Base-by-base conservation (phyloP, 768 basidiomycete genomes). In the Kwoniella sp. region DNA sequence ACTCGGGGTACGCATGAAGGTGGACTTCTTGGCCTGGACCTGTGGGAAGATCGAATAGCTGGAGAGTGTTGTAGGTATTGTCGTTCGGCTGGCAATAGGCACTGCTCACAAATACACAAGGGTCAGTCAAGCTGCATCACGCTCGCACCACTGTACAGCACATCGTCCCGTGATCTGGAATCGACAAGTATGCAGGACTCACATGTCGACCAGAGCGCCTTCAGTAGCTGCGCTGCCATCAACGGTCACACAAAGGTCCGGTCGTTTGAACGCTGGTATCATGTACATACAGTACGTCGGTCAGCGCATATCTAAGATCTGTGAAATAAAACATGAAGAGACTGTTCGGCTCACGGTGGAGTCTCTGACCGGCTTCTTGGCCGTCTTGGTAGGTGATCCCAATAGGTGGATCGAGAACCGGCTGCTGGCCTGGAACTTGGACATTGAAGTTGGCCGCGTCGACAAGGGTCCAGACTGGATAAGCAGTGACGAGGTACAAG, bases 201-300 rank as follows among this genome's bases (percentile, higher is more conserved):
- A 67, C 59, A 67, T 61, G 22, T 55, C 59, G 8, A 61, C 60
- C 20, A 57, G 26, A 28, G 29, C 50, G 9, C 56, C 65, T 17
- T 60, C 45, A 25, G 65, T 58, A 22, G 65, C 65, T 25, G 53
- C 50, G 26, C 65, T 58, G 13, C 58, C 59, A 5, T 61, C 30
- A 28, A 61, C 59, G 7, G 55, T 61, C 15, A 67, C 59, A 20
- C 59, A 61, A 13, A 67, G 55, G 55, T 61, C 59, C 1, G 41
- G 41, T 55, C 59, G 37, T 28, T 59, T 41, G 38, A 50, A 67
- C 2, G 58, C 58, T 60, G 25, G 3, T 2, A 47, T 26, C n/a
- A 58, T 41, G 37, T 50, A 45, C n/a, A 22, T 23, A 0, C 26
- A 50, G 37, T 12, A 4, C 4, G 28, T 37, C 34, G 5, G 13